Evolutionary conservation across 176 grass and related monocot genomes (phyloP), one percentile per base, ranked within the genome.

Genomic region (Leersia perrieri): DNA sequence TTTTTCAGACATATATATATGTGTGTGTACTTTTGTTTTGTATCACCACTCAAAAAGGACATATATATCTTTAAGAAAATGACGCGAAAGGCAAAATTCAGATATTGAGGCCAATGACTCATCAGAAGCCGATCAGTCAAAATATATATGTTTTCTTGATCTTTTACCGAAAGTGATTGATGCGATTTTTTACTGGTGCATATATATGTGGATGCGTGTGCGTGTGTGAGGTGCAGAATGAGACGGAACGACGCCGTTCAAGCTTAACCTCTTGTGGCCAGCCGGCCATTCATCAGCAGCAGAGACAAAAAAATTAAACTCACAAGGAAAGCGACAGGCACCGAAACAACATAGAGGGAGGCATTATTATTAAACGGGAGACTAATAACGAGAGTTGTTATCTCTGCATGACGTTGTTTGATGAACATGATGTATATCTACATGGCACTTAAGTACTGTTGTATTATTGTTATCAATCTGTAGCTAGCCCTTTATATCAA

Each of bases 381-480:
- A 33, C 69, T 34, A 74, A 45, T 20, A n/a, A 55, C 49, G 51
- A 58, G 32, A 4, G 29, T 7, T 68, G 39, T 27, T 55, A 83
- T 66, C 70, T 51, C 79, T 80, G 83, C 76, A 86, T 85, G 82
- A 85, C 76, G 63, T 71, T 76, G 82, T 80, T 80, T 70, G 82
- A 55, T 53, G 71, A 64, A 72, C 61, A 14, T 70, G 70, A 53
- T 22, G 36, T 79, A 28, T 80, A 73, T 30, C 51, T 51, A 30
- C 34, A 20, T 53, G 20, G 22, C 49, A 8, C 49, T 22, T 22
- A 1, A 53, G 18, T n/a, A 15, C 53, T 75, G 36, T 26, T 26
- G 47, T 44, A 35, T 57, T 58, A 58, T 11, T 58, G 16, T 77
- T 65, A 79, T 34, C n/a, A n/a, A 70, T 33, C 27, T 35, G 33